phyloP scores from a whole-genome alignment of 495 filamentous ascomycete species.

The Pseudevernia furfuracea region DNA sequence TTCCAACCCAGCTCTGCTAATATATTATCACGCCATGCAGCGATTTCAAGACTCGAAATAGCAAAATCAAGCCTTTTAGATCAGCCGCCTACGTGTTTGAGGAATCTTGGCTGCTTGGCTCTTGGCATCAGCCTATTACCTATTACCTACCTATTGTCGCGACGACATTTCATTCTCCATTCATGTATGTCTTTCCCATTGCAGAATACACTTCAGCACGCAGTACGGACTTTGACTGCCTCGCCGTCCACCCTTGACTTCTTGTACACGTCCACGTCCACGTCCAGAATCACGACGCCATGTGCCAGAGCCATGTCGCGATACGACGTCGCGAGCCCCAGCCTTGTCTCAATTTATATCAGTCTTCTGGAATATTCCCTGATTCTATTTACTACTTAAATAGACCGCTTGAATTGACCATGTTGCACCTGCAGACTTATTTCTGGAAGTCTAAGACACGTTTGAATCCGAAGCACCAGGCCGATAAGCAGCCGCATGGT shows the following conservation, averaged over 20 bases:
- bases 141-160: background rate
- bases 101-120: constrained; percentile 9
- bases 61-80: constrained; percentile 20
- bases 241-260: background rate
- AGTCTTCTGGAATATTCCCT: background rate
- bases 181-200: background rate
- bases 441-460: background rate
- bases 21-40: background rate
- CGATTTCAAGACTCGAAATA: background rate
- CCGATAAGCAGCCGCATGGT: constrained; percentile 12
- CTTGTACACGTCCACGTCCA: background rate
- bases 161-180: background rate
- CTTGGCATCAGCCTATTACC: constrained; percentile 8
- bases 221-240: constrained; percentile 4
- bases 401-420: background rate
- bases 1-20: background rate
- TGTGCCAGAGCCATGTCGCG: constrained; percentile 9
- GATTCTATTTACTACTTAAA: too few species aligned
- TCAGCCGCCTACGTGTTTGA: constrained; percentile 10
- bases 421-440: background rate
- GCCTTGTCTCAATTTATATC: background rate
- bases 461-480: background rate
- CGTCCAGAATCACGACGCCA: background rate
- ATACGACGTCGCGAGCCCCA: background rate
- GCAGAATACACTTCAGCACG: background rate